phyloP scores from a whole-genome alignment of 495 filamentous ascomycete genomes.

The Aspergillus baeticus region DNA sequence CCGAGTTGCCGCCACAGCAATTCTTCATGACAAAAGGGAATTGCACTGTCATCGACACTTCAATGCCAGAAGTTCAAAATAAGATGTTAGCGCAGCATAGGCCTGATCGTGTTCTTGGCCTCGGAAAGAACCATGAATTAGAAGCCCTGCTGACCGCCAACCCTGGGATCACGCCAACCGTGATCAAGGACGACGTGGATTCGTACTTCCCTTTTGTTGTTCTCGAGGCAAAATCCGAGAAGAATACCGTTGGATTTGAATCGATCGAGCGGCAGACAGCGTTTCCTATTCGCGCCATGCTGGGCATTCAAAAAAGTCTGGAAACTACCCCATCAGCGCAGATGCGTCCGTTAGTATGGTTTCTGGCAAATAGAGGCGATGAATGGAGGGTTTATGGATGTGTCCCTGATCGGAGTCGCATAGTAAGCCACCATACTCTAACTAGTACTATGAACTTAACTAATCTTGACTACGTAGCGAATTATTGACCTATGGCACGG shows the following conservation, averaged over 20 bases:
- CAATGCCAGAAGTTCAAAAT: neutral
- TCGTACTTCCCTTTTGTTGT: constrained; percentile 17
- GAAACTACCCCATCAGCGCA: neutral
- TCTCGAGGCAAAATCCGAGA: constrained; percentile 19
- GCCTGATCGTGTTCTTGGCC: constrained; percentile 1
- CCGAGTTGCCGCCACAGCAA: neutral
- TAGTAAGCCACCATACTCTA: neutral
- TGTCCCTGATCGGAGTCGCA: neutral
- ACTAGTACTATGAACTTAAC: neutral
- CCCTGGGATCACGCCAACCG: neutral
- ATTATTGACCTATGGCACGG: constrained; percentile 7
- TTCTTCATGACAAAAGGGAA: neutral
- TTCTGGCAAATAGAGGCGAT: constrained; percentile 3
- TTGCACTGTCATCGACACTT: neutral
- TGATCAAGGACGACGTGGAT: neutral
- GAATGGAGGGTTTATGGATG: constrained; percentile 4
- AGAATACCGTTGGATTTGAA: constrained; percentile 12
- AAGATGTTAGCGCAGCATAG: neutral
- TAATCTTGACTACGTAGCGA: neutral
- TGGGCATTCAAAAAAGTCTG: constrained; percentile 12
- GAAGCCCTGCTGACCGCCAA: neutral
- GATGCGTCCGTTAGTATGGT: neutral
- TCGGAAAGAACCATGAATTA: neutral
- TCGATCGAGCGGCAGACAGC: constrained; percentile 16
- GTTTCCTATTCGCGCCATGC: constrained; percentile 12